Base-by-base conservation (phyloP, 2,329 filamentous ascomycete genomes). In the Paracoccidioides brasiliensis region DNA sequence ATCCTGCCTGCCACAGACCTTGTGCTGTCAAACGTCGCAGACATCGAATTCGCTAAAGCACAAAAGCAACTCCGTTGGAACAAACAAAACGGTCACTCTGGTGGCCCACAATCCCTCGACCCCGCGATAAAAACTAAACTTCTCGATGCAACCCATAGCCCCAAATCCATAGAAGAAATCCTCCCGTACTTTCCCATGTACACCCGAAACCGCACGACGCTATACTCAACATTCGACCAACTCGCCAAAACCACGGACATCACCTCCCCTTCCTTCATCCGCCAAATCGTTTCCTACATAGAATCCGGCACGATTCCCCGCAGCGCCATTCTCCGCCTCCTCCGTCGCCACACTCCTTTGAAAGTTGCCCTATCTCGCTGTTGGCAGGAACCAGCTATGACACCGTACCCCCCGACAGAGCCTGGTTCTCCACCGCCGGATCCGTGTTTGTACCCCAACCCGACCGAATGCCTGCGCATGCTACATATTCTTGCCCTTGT, bases 401-500 rank as follows among this genome's bases (percentile, higher is more conserved):
- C 45, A 28, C 40, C 35, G n/a, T 8, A 28, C 22, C 40, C 41
- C 5, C 12, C 33, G n/a, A 32, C 49, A 32, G 32, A 59, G 67
- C 32, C 57, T 59, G 2, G 58, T 53, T 14, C 59, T 59, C 33
- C 59, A 60, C 37, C 61, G 57, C 32, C 58, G 28, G 54, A 59
- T 53, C 55, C 10, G 30, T 38, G 35, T 38, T 32, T 51, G 35
- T 61, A 57, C 22, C 69, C 69, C 3, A 66, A 66, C 57, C 68
- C 69, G 3, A 61, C 68, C 43, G 65, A 63, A 33, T 71, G 72
- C 12, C 64, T 74, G 15, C 66, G 74, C 33, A 64, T 77, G 51
- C 66, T 78, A 37, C 71, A 78, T 57, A 59, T 70, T 14, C 64
- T 78, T 14, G 77, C 77, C 0, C 63, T 72, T 12, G 67, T 70